phyloP scores from a whole-genome alignment of 352 stramenopile genomes.

The Pythium sp. region DNA sequence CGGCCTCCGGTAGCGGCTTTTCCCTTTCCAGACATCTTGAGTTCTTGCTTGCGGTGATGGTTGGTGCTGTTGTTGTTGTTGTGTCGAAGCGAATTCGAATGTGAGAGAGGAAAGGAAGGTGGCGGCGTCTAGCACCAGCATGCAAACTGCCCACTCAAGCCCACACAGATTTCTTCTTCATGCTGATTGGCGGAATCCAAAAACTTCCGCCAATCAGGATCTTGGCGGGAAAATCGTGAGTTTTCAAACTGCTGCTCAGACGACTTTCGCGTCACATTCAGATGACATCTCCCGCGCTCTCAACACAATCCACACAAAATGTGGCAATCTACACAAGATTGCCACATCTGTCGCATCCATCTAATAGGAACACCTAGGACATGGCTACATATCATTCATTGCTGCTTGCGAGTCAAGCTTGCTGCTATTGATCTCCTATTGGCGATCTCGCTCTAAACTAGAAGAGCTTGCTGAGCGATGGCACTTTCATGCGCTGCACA shows the following conservation, averaged over 20 bases:
- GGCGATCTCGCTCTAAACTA: background rate
- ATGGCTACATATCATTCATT: background rate
- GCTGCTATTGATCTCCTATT: background rate
- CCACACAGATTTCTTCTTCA: background rate
- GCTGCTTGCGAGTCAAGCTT: background rate
- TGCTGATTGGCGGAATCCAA: background rate
- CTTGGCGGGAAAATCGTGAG: background rate
- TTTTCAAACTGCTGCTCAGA: background rate
- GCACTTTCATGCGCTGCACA: conserved; percentile 71
- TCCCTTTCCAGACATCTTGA: background rate
- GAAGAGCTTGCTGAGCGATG: conserved; percentile 32
- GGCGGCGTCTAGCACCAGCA: background rate
- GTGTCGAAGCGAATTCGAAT: background rate
- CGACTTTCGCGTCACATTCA: background rate
- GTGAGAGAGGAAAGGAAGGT: background rate
- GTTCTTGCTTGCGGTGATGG: background rate
- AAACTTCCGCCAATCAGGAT: background rate
- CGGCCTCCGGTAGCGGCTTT: background rate
- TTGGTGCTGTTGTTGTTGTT: background rate
- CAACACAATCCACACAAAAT: background rate
- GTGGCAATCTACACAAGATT: background rate
- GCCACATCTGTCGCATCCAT: background rate
- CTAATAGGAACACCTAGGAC: background rate
- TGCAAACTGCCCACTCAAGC: background rate
- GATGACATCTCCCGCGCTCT: background rate